These are phyloP conservation scores for Exserohilum rostratum DNA, from an alignment of 2,329 filamentous ascomycete genomes.

Conservation along the genomic window DNA sequence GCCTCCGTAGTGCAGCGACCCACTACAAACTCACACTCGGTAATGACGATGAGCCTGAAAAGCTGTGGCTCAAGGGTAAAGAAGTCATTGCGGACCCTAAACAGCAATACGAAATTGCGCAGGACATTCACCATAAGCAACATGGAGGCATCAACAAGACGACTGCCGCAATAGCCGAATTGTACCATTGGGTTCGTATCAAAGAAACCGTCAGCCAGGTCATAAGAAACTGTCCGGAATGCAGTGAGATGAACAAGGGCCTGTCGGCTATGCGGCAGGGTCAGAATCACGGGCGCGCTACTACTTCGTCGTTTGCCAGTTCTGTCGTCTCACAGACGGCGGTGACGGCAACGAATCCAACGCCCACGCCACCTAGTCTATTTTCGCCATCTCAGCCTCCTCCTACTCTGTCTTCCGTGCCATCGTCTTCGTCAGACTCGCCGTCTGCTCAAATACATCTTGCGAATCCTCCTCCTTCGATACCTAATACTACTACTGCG, in stretches of 20 bases:
- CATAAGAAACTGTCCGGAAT: slow-evolving; percentile 88
- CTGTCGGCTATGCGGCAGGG: slow-evolving; percentile 34
- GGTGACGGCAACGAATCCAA: slow-evolving; percentile 11
- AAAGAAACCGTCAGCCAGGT: slow-evolving; percentile 96
- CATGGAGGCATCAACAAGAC: slow-evolving; percentile 99
- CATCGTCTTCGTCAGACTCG: slow-evolving; percentile 21
- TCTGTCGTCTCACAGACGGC: background rate
- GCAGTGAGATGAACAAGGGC: slow-evolving; percentile 69
- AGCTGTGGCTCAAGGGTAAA: slow-evolving; percentile 96
- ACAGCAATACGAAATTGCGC: slow-evolving; percentile 87
- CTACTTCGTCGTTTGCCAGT: slow-evolving; percentile 8
- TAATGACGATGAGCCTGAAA: slow-evolving; percentile 54
- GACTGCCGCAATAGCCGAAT: slow-evolving; percentile 89
- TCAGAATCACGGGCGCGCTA: slow-evolving; percentile 20
- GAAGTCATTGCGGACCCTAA: slow-evolving; percentile 92
- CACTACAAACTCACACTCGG: slow-evolving; percentile 81
- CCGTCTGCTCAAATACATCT: slow-evolving; percentile 37
- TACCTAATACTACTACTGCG: no score
- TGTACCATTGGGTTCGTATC: slow-evolving; percentile 96
- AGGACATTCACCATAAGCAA: slow-evolving; percentile 72
- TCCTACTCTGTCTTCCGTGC: background rate
- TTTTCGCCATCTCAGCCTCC: slow-evolving; percentile 14
- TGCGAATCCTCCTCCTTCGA: slow-evolving; percentile 38
- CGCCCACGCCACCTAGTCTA: slow-evolving; percentile 19
- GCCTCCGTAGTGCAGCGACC: slow-evolving; percentile 88